Conservation (phyloP, 176 grass and related monocot genomes). For the Lolium rigidum region DNA sequence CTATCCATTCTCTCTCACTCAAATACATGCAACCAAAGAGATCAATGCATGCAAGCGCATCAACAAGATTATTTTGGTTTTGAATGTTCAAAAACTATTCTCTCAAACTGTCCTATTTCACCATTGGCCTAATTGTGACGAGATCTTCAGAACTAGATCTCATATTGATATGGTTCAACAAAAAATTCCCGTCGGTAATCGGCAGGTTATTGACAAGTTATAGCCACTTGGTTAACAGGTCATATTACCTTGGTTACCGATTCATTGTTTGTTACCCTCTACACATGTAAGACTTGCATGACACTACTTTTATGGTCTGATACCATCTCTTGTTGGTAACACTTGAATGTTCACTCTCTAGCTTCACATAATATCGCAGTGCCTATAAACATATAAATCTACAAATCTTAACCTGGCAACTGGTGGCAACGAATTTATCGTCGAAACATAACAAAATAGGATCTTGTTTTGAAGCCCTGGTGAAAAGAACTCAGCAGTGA, state of each 20-base stretch:
- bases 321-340: no score
- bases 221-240: background rate
- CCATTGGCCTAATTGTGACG: background rate
- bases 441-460: no score
- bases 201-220: background rate
- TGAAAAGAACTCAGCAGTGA: no score
- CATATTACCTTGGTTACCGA: background rate
- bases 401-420: no score
- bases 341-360: no score
- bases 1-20: background rate
- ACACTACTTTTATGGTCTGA: background rate
- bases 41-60: background rate
- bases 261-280: background rate
- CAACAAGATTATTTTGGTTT: background rate
- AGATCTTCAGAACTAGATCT: background rate
- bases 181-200: background rate
- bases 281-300: background rate
- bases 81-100: background rate
- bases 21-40: background rate
- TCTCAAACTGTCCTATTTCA: background rate
- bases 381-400: no score
- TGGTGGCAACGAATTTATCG: no score
- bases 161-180: background rate
- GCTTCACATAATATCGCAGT: no score
- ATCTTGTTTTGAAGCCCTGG: no score